phyloP scores from a whole-genome alignment of 2,329 filamentous ascomycete species.

The Alternaria infectoria region DNA sequence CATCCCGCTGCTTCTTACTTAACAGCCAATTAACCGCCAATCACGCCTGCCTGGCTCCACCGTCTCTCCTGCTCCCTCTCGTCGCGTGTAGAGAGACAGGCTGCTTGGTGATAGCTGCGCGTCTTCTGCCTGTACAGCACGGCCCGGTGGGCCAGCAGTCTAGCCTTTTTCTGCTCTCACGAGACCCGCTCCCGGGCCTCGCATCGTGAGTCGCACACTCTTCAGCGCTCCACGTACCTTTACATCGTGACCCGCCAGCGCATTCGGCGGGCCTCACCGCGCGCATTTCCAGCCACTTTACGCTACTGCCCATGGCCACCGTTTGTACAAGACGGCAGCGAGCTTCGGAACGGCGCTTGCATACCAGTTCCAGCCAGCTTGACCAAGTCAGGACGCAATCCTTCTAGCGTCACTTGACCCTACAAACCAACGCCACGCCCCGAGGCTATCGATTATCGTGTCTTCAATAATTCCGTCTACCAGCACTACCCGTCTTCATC shows the following conservation, averaged over 20 bases:
- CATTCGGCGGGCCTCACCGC: slow-evolving; percentile 18
- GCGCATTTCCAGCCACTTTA: slow-evolving; percentile 22
- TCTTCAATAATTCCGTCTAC: slow-evolving; percentile 16
- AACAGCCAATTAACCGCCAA: slow-evolving; percentile 28
- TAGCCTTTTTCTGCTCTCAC: slow-evolving; percentile 41
- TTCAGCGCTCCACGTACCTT: slow-evolving; percentile 30
- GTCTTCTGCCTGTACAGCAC: slow-evolving; percentile 24
- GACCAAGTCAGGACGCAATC: slow-evolving; percentile 29
- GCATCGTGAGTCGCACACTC: slow-evolving; percentile 23
- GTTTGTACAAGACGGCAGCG: slow-evolving; percentile 24
- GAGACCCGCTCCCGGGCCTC: slow-evolving; percentile 38
- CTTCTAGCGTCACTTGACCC: slow-evolving; percentile 39
- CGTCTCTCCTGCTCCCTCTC: slow-evolving; percentile 2
- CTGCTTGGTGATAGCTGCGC: slow-evolving; percentile 9
- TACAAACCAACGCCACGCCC: slow-evolving; percentile 21
- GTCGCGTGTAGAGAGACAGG: slow-evolving; percentile 9
- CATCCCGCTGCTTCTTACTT: slow-evolving; percentile 23
- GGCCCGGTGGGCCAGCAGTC: slow-evolving; percentile 35
- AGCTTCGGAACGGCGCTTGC: slow-evolving; percentile 30
- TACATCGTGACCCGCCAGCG: slow-evolving; percentile 27
- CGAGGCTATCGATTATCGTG: slow-evolving; percentile 12
- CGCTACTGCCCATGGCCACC: slow-evolving; percentile 26
- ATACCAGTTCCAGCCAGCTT: slow-evolving; percentile 26
- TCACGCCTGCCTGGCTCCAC: slow-evolving; percentile 12
- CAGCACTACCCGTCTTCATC: slow-evolving; percentile 7